Percentiles rank a stretch among this genome's conserved stretches.
Evolutionary conservation across 805 yeast species (phyloP).

Genomic region (Kazachstania psychrophila): DNA sequence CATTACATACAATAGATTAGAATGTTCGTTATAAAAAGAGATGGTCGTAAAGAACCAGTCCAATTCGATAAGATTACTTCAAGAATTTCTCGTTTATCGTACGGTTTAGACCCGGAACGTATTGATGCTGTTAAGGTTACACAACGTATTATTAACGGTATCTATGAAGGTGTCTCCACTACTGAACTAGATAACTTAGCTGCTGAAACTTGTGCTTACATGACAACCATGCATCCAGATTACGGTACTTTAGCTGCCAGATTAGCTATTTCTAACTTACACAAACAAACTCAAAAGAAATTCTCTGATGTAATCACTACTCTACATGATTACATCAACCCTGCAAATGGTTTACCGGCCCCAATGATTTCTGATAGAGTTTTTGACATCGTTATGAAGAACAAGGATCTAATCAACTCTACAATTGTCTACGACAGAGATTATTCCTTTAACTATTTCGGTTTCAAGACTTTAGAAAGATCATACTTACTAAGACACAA

Average conservation of each 20-base stretch:
- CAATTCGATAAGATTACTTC: conserved; percentile 95
- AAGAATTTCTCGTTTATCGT: conserved; percentile 80
- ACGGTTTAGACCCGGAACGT: conserved; percentile 79
- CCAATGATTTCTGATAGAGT: conserved; percentile 54
- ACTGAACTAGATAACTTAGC: conserved; percentile 68
- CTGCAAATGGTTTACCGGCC: conserved; percentile 51
- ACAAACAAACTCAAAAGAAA: conserved; percentile 77
- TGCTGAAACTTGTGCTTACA: conserved; percentile 91
- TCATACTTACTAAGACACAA: conserved; percentile 62
- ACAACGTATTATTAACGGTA: conserved; percentile 75
- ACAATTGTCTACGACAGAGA: conserved; percentile 71
- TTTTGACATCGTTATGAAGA: conserved; percentile 48
- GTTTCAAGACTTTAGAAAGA: conserved; percentile 78
- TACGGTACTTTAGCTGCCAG: conserved; percentile 90
- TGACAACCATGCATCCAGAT: conserved; percentile 97
- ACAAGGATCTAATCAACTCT: conserved; percentile 55
- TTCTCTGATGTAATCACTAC: conserved; percentile 63
- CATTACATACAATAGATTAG: background rate
- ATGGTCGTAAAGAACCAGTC: conserved; percentile 88
- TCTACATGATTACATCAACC: conserved; percentile 65
- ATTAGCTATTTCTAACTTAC: conserved; percentile 83
- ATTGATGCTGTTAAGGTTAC: conserved; percentile 89
- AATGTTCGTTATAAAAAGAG: conserved; percentile 83
- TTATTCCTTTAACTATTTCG: conserved; percentile 68
- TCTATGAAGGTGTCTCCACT: conserved; percentile 85